phyloP scores from a whole-genome alignment of 306 rosid genomes.

The Ziziphus jujuba region DNA sequence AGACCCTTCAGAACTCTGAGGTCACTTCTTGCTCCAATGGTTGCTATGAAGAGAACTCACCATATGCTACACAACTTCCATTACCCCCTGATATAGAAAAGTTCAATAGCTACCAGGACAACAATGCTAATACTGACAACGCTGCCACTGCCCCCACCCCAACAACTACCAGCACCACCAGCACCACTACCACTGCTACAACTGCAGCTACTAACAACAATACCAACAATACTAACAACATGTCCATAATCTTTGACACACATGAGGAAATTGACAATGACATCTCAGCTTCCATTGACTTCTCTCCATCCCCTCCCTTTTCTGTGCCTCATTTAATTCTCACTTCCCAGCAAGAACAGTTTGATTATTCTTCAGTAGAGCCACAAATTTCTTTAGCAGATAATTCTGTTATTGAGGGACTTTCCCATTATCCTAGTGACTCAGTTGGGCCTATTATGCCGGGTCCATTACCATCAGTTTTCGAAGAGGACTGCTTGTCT shows the following conservation, averaged over 20 bases:
- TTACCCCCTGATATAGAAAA: conserved; percentile 50
- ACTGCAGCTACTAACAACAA: conserved; percentile 21
- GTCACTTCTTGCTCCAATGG: conserved; percentile 77
- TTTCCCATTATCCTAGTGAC: conserved; percentile 47
- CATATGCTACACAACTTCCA: conserved; percentile 50
- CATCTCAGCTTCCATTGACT: conserved; percentile 87
- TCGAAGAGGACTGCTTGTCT: conserved; percentile 79
- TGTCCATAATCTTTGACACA: conserved; percentile 66
- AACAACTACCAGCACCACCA: conserved; percentile 24
- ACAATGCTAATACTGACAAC: conserved; percentile 34
- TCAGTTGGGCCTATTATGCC: conserved; percentile 48
- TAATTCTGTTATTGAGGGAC: conserved; percentile 57
- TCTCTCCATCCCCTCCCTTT: conserved; percentile 67
- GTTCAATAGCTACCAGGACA: conserved; percentile 35
- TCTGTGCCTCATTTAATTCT: conserved; percentile 42
- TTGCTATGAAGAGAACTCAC: conserved; percentile 68
- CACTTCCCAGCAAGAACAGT: conserved; percentile 50
- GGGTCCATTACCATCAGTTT: conserved; percentile 46
- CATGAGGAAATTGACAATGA: conserved; percentile 84
- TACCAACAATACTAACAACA: conserved; percentile 31
- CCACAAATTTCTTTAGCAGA: conserved; percentile 41
- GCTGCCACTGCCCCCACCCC: conserved; percentile 16
- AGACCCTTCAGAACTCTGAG: conserved; percentile 71
- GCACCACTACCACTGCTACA: conserved; percentile 20
- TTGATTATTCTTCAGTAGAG: conserved; percentile 54